phyloP scores from a whole-genome alignment of 2,329 filamentous ascomycete species.

The Huntiella decipiens region DNA sequence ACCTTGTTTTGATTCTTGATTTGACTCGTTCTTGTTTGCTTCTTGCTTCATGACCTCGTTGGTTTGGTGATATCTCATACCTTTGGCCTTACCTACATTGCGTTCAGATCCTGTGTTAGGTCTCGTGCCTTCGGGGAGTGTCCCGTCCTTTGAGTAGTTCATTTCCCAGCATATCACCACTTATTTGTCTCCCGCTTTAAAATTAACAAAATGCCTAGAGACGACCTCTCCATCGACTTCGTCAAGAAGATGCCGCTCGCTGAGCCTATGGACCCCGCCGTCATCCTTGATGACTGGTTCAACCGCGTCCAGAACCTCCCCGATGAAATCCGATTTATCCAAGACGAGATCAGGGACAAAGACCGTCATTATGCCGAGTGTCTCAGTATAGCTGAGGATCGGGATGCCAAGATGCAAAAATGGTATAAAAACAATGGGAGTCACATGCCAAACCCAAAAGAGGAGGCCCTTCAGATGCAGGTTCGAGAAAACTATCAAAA shows the following conservation, averaged over 20 bases:
- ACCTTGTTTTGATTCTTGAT: no score
- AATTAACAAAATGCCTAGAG: conserved; percentile 53
- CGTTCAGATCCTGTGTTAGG: no score
- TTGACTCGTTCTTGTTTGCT: no score
- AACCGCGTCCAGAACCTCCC: conserved; percentile 59
- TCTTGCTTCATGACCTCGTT: no score
- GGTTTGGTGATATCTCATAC: no score
- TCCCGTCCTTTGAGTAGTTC: no score
- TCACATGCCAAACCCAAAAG: conserved; percentile 54
- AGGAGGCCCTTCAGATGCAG: conserved; percentile 45
- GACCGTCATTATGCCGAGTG: conserved; percentile 54
- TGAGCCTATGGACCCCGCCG: conserved; percentile 43
- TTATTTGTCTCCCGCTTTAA: background rate
- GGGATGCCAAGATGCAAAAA: conserved; percentile 59
- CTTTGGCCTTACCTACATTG: no score
- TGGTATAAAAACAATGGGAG: conserved; percentile 63
- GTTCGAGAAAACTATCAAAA: conserved; percentile 50
- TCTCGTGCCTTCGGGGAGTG: no score
- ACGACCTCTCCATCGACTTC: conserved; percentile 53
- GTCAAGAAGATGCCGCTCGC: conserved; percentile 44
- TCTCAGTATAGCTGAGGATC: conserved; percentile 47
- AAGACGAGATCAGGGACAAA: conserved; percentile 68
- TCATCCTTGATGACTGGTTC: conserved; percentile 63
- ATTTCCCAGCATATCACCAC: no score
- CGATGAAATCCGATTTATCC: conserved; percentile 64